These are phyloP conservation scores for Collybia nuda DNA, from an alignment of 768 basidiomycete species.

Conservation along the genomic window DNA sequence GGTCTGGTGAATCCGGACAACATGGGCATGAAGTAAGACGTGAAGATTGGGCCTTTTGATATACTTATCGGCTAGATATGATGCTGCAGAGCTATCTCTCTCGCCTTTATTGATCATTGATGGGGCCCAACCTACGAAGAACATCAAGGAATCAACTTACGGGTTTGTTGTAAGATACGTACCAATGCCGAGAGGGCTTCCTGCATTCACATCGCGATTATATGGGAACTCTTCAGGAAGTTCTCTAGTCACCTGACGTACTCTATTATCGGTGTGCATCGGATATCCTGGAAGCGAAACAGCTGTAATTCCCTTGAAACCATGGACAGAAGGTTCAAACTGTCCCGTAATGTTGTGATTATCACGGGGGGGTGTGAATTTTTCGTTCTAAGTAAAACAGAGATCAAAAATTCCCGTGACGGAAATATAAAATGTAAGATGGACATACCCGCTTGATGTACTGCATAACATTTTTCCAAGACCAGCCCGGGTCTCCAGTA, in stretches of 20 bases:
- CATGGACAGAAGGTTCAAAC: constrained; percentile 23
- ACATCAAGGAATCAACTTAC: background rate
- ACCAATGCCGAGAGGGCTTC: constrained; percentile 29
- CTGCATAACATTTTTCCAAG: constrained; percentile 20
- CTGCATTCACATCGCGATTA: constrained; percentile 27
- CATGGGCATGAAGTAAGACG: background rate
- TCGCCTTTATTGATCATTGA: constrained; percentile 16
- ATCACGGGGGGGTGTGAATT: constrained; percentile 23
- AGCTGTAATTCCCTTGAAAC: constrained; percentile 19
- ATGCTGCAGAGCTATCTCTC: constrained; percentile 8
- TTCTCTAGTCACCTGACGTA: constrained; percentile 22
- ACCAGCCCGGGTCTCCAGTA: constrained; percentile 14
- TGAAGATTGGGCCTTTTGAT: constrained; percentile 1
- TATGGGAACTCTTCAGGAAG: constrained; percentile 16
- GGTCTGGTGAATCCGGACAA: background rate
- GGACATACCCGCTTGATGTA: constrained; percentile 16
- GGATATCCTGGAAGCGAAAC: constrained; percentile 21
- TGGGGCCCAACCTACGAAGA: constrained; percentile 19
- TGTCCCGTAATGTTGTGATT: constrained; percentile 26
- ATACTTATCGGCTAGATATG: constrained; percentile 6
- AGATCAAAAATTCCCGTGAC: background rate
- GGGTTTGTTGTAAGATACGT: constrained; percentile 3
- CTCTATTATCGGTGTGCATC: constrained; percentile 15
- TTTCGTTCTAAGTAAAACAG: constrained; percentile 22
- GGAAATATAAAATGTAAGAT: background rate